These are phyloP conservation scores for Lepidopterella palustris DNA, from an alignment of 495 filamentous ascomycete species.

Conservation along the genomic window DNA sequence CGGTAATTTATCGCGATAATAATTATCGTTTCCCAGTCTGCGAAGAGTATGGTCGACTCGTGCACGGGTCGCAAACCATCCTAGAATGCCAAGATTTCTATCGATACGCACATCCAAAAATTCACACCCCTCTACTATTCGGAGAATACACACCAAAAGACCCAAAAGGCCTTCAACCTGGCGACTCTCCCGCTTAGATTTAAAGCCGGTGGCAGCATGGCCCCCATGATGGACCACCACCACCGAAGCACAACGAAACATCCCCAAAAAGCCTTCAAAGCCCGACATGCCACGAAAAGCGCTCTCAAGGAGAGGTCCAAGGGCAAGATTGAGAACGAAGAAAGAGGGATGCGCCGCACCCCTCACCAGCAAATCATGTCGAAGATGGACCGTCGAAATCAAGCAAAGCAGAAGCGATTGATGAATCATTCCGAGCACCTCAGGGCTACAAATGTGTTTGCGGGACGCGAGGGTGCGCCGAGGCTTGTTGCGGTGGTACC, in stretches of 20 bases:
- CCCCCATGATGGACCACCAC: constrained; percentile 60
- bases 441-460: constrained; percentile 69
- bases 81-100: not conserved
- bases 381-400: constrained; percentile 89
- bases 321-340: constrained; percentile 55
- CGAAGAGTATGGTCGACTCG: no score
- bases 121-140: not conserved
- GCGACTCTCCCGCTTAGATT: constrained; percentile 79
- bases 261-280: constrained; percentile 83
- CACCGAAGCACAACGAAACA: constrained; percentile 87
- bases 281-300: constrained; percentile 80
- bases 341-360: constrained; percentile 67
- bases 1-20: no score
- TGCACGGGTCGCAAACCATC: no score
- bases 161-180: constrained; percentile 35
- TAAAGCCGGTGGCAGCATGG: constrained; percentile 72
- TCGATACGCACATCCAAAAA: not conserved
- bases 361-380: constrained; percentile 95
- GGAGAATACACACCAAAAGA: no score
- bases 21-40: no score
- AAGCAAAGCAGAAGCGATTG: constrained; percentile 77
- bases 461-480: constrained; percentile 76
- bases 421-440: constrained; percentile 73
- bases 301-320: constrained; percentile 74
- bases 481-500: constrained; percentile 89